Percentiles rank a stretch among this genome's conserved stretches.
Evolutionary conservation across 352 stramenopile species (phyloP).

Genomic region (Phytophthora aleatoria): DNA sequence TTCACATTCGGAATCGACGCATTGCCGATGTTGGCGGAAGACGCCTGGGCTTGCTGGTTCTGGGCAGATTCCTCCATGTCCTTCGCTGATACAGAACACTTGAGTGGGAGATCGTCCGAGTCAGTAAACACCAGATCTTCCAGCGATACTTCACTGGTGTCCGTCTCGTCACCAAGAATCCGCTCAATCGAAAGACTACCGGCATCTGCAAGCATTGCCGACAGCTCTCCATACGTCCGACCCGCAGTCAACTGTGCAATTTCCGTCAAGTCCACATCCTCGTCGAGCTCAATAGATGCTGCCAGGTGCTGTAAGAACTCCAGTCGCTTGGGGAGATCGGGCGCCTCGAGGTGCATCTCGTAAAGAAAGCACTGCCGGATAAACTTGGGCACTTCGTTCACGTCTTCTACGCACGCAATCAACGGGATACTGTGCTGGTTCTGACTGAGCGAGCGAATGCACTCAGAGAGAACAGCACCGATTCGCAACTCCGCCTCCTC

Average conservation of each 20-base stretch:
- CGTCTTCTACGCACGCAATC: constrained; percentile 79
- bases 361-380: constrained; percentile 85
- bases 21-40: constrained; percentile 64
- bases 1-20: constrained; percentile 94
- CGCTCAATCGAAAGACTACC: constrained; percentile 56
- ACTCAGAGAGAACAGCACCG: constrained; percentile 66
- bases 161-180: constrained; percentile 33
- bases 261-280: constrained; percentile 58
- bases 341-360: constrained; percentile 68
- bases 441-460: constrained; percentile 60
- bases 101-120: constrained; percentile 13
- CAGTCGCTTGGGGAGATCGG: constrained; percentile 56
- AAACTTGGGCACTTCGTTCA: constrained; percentile 79
- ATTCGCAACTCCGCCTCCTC: constrained; percentile 75
- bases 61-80: constrained; percentile 68
- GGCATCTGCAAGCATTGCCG: constrained; percentile 67
- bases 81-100: constrained; percentile 40
- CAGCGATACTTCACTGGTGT: constrained; percentile 31
- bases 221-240: constrained; percentile 76
- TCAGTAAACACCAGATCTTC: constrained; percentile 31
- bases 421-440: constrained; percentile 62
- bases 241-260: constrained; percentile 74
- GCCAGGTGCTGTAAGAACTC: constrained; percentile 61
- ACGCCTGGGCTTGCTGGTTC: constrained; percentile 70
- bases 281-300: constrained; percentile 38